These are phyloP conservation scores for Solanum paucissectum DNA, from an alignment of 257 asterid species.

Conservation along the genomic window DNA sequence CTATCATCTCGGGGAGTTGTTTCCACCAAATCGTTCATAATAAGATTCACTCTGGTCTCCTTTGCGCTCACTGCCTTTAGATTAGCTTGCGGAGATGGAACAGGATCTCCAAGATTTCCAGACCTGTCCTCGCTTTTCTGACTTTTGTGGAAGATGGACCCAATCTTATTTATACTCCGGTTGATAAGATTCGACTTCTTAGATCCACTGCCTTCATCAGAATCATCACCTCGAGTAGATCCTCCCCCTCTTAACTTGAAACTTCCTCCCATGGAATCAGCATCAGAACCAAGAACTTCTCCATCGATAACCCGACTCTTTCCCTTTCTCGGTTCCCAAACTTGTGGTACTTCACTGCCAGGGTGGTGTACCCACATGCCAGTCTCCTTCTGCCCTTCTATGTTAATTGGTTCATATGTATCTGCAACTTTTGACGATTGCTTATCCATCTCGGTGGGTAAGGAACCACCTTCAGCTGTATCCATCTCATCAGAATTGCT, in stretches of 20 bases:
- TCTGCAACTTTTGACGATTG: conserved; percentile 43
- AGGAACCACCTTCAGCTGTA: conserved; percentile 23
- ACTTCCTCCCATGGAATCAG: conserved; percentile 27
- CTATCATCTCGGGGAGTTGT: conserved; percentile 20
- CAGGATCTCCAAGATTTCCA: conserved; percentile 14
- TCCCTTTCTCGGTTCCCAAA: conserved; percentile 87
- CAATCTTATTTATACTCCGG: conserved; percentile 44
- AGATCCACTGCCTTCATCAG: conserved; percentile 47
- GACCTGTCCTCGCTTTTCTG: conserved; percentile 30
- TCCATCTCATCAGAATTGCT: conserved; percentile 26
- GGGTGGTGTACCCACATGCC: conserved; percentile 95
- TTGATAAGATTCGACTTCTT: conserved; percentile 31
- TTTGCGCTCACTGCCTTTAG: conserved; percentile 32
- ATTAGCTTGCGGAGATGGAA: conserved; percentile 43
- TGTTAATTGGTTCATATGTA: conserved; percentile 56
- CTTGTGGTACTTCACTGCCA: conserved; percentile 71
- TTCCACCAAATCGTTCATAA: conserved; percentile 31
- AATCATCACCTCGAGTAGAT: conserved; percentile 25
- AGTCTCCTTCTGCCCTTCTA: conserved; percentile 55
- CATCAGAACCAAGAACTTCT: conserved; percentile 2
- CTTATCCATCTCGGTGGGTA: conserved; percentile 19
- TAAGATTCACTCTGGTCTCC: conserved; percentile 41
- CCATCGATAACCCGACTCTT: conserved; percentile 34
- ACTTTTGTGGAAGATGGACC: conserved; percentile 48
- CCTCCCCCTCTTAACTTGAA: conserved; percentile 15